These are phyloP conservation scores for Pichia heedii DNA, from an alignment of 805 yeast species.

Conservation along the genomic window DNA sequence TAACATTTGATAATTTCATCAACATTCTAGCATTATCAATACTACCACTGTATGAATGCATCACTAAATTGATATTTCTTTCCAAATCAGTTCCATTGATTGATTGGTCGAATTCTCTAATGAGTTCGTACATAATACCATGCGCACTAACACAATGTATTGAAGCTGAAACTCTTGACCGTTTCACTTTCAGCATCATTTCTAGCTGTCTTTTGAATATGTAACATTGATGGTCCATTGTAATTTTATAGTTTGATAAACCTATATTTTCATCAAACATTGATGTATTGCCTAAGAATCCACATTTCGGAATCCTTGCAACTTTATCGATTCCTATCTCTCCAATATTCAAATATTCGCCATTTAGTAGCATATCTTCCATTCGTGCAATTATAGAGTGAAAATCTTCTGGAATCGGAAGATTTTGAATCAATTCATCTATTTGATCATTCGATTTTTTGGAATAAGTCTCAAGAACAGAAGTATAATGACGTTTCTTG, in stretches of 20 bases:
- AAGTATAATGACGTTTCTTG: conserved; percentile 48
- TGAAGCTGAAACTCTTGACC: conserved; percentile 41
- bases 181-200: conserved; percentile 37
- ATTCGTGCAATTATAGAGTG: conserved; percentile 27
- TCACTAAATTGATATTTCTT: conserved; percentile 37
- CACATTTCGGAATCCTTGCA: conserved; percentile 56
- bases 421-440: conserved; percentile 10
- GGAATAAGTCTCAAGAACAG: conserved; percentile 36
- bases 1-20: conserved; percentile 32
- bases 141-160: conserved; percentile 82
- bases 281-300: conserved; percentile 36
- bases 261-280: neutral
- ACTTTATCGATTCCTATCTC: conserved; percentile 86
- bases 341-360: conserved; percentile 45
- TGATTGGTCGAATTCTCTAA: conserved; percentile 24
- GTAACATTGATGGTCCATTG: conserved; percentile 53
- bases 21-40: conserved; percentile 52
- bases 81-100: neutral
- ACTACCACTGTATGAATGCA: conserved; percentile 87
- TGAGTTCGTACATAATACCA: conserved; percentile 36
- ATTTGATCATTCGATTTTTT: conserved; percentile 29
- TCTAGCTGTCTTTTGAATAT: conserved; percentile 44
- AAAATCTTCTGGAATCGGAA: conserved; percentile 57
- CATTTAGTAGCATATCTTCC: conserved; percentile 21
- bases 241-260: conserved; percentile 37